Evolutionary conservation across 2,329 filamentous ascomycete genomes (phyloP).

Genomic region (Colletotrichum gloeosporioides): DNA sequence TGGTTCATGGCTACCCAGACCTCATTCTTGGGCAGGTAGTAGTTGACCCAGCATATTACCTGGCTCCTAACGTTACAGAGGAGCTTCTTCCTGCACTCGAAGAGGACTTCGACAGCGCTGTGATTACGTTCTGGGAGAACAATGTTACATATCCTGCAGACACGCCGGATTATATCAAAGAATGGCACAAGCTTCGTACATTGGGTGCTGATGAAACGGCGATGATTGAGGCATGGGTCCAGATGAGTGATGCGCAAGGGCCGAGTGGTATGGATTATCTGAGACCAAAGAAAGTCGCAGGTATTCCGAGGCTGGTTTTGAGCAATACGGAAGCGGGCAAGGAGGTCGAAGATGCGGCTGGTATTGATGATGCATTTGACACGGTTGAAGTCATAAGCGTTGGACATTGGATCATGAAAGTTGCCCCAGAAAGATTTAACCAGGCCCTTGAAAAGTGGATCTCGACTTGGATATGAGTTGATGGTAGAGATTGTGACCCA

Average conservation of each 20-base stretch:
- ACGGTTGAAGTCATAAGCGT: neutral
- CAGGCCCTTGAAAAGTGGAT: neutral
- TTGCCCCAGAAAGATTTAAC: neutral
- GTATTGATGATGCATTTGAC: neutral
- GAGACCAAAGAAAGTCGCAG: neutral
- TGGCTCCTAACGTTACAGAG: neutral
- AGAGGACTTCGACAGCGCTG: neutral
- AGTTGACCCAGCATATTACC: neutral
- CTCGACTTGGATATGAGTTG: neutral
- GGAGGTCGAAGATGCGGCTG: neutral
- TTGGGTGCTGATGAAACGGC: neutral
- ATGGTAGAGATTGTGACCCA: neutral
- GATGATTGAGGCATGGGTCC: neutral
- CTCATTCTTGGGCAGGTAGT: neutral
- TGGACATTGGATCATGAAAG: neutral
- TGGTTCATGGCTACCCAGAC: neutral
- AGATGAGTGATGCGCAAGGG: neutral
- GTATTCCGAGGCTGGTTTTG: neutral
- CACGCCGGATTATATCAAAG: neutral
- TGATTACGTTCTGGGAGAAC: neutral
- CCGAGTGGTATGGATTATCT: neutral
- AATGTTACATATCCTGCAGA: neutral
- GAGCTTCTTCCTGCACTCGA: neutral
- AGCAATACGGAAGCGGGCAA: neutral
- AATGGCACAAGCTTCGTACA: neutral